Evolutionary conservation across 257 asterid species (phyloP).

Genomic region (Solanum rostratum): DNA sequence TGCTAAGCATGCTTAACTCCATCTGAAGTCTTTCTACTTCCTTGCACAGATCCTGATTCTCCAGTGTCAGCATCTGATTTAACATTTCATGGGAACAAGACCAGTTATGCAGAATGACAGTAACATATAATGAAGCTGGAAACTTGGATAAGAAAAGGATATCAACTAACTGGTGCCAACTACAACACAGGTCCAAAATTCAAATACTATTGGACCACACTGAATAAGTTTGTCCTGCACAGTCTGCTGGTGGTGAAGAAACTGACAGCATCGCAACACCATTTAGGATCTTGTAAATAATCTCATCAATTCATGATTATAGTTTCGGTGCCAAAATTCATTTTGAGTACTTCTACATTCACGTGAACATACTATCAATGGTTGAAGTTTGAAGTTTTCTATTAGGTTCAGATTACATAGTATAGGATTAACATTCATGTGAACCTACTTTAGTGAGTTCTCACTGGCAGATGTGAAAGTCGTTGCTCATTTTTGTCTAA

Average conservation of each 20-base stretch:
- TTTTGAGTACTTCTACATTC: neutral
- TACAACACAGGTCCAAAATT: neutral
- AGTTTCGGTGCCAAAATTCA: neutral
- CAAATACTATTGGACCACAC: neutral
- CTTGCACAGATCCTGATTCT: slow-evolving; percentile 15
- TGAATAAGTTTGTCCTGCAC: neutral
- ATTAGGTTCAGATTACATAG: neutral
- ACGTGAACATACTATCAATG: neutral
- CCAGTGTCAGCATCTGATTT: slow-evolving; percentile 12
- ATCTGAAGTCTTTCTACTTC: slow-evolving; percentile 33
- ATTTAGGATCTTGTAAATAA: neutral
- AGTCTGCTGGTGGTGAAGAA: neutral
- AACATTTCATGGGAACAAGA: slow-evolving; percentile 12
- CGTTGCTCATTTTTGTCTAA: neutral
- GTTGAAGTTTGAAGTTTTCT: neutral
- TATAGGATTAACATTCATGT: neutral
- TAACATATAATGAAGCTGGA: neutral
- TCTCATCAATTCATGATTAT: neutral
- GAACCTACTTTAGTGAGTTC: neutral
- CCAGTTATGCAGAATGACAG: slow-evolving; percentile 2
- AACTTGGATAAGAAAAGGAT: neutral
- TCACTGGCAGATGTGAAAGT: neutral
- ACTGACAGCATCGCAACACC: neutral
- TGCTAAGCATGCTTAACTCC: slow-evolving; percentile 36
- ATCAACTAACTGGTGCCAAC: neutral